Evolutionary conservation across 345 rosid genomes (phyloP), one percentile per base, ranked within the genome.

Genomic region (Eucalyptus sp.): DNA sequence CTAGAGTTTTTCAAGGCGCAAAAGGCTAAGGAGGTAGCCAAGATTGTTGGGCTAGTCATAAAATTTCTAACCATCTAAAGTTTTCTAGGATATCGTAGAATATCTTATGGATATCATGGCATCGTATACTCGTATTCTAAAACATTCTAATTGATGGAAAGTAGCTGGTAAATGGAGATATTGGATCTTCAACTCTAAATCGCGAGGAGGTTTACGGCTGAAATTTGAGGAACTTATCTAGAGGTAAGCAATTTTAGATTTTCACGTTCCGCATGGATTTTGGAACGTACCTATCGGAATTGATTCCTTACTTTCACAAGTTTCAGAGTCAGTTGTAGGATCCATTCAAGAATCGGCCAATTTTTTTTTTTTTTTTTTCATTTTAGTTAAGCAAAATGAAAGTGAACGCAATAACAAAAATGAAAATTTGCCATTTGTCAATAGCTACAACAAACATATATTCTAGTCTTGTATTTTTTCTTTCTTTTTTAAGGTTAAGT

Each of bases 261-360:
- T 49, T 18, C 24, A 52, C 2, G 5, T 7, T 52, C 5, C 10
- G 0, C 10, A 52, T 52, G 24, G 58, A 52, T 52, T 52, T 18
- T 52, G 4, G 24, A 52, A 52, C 0, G 1, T 56, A 24, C 13
- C 27, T 24, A 10, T 56, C 0, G 1, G 0, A 56, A 56, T 0
- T 0, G 0, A 10, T 56, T 56, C 0, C 0, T 12, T 56, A 56
- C 29, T 56, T 56, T 56, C 62, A 56, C 29, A 8, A 24, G 29
- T 56, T 56, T 11, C 1, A 56, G 0, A 24, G 62, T 22, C 6
- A 9, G 1, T 56, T 56, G 10, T 0, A 56, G 5, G 12, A 24
- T 56, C 10, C 10, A 22, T 56, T 56, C 8, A 24, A 24, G 62
- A 22, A 0, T 9, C 0, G 27, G 12, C 8, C 13, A 56, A 7